phyloP scores from a whole-genome alignment of 352 stramenopile species.

The Globisporangium cylindrosporum region DNA sequence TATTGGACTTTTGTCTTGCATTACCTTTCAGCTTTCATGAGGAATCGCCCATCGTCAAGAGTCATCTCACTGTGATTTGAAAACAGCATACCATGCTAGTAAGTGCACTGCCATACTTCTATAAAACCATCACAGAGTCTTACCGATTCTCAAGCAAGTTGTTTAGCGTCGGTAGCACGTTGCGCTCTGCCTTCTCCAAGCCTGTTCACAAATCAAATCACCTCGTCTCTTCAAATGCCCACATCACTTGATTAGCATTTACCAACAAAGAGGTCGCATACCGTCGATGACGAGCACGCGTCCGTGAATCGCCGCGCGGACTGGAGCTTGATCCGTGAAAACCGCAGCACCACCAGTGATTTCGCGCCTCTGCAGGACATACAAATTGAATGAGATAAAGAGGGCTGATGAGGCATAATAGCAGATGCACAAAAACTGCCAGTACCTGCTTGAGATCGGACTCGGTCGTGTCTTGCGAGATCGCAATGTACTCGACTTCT shows the following conservation, averaged over 20 bases:
- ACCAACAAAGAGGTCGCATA: constrained; percentile 8
- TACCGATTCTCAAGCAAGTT: constrained; percentile 95
- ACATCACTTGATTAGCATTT: background rate
- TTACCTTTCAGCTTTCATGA: constrained; percentile 87
- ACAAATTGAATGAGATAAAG: background rate
- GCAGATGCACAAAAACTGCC: background rate
- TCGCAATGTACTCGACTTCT: constrained; percentile 88
- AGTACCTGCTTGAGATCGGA: constrained; percentile 87
- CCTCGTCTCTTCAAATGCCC: background rate
- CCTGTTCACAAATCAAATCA: constrained; percentile 26
- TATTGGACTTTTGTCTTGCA: background rate
- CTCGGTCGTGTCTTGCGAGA: constrained; percentile 94
- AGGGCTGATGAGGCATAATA: background rate
- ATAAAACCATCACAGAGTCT: background rate
- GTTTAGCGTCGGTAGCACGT: constrained; percentile 97
- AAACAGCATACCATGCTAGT: background rate
- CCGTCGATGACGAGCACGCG: constrained; percentile 94
- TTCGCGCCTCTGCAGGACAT: constrained; percentile 43
- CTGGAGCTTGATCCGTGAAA: constrained; percentile 91
- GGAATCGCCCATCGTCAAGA: constrained; percentile 92
- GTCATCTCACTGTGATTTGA: constrained; percentile 79
- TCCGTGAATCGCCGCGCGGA: constrained; percentile 92
- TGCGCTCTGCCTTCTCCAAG: constrained; percentile 94
- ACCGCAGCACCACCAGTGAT: constrained; percentile 67
- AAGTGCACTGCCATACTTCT: background rate